These are phyloP conservation scores for Incumbomyces lentus DNA, from an alignment of 2,329 filamentous ascomycete species.

Conservation along the genomic window DNA sequence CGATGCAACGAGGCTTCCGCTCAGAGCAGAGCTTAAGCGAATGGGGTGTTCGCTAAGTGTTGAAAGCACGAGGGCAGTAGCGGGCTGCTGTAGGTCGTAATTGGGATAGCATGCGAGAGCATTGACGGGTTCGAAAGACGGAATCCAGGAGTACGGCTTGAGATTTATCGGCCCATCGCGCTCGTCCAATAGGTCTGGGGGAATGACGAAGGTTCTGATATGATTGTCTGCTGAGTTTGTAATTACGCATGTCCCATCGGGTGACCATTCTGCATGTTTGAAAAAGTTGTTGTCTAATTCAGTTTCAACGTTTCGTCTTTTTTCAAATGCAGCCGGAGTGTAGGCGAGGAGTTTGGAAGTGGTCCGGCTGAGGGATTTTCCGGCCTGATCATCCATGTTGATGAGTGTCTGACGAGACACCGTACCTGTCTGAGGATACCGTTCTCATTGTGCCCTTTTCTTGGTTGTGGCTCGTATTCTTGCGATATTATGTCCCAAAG, in stretches of 20 bases:
- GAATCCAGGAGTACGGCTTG: conserved; percentile 36
- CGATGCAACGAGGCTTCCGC: conserved; percentile 36
- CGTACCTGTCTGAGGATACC: too few relatives aligned
- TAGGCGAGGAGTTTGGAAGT: not conserved
- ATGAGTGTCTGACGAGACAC: too few relatives aligned
- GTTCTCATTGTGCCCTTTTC: too few relatives aligned
- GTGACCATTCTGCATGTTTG: conserved; percentile 39
- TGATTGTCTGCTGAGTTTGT: conserved; percentile 42
- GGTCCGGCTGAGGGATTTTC: not conserved
- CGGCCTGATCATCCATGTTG: not conserved
- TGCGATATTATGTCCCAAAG: too few relatives aligned
- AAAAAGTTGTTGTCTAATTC: conserved; percentile 28
- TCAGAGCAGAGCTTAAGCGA: conserved; percentile 44
- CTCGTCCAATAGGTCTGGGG: conserved; percentile 38
- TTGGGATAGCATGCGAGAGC: conserved; percentile 45
- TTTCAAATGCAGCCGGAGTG: not conserved
- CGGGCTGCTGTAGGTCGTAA: conserved; percentile 42
- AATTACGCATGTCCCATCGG: conserved; percentile 49
- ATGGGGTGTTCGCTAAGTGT: conserved; percentile 47
- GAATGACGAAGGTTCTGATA: conserved; percentile 45
- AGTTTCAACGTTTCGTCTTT: too few relatives aligned
- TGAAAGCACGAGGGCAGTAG: conserved; percentile 41
- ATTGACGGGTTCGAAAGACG: conserved; percentile 41
- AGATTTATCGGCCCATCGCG: conserved; percentile 28
- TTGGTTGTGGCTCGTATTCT: too few relatives aligned